Percentiles rank a stretch among this genome's conserved stretches.
phyloP scores from a whole-genome alignment of 2,329 filamentous ascomycete species.

The Verticillium dahliae region DNA sequence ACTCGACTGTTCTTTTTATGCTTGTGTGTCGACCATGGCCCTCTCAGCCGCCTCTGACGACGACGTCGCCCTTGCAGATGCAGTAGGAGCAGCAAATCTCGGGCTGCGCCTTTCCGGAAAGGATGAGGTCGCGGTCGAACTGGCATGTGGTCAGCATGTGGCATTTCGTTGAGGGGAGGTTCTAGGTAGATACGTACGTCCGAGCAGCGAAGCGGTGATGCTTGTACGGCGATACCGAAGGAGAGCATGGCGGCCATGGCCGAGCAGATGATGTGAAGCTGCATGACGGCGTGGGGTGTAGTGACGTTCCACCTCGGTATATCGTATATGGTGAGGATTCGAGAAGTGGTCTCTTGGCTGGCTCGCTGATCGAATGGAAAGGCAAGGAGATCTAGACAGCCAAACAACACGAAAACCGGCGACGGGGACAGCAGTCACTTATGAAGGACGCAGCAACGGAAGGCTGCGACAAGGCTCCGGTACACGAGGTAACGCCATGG shows the following conservation, averaged over 20 bases:
- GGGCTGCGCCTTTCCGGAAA: slow-evolving; percentile 38
- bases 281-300: slow-evolving; percentile 14
- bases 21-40: background rate
- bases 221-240: slow-evolving; percentile 17
- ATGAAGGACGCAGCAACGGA: background rate
- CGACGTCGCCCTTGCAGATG: slow-evolving; percentile 41
- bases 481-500: background rate
- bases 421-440: background rate
- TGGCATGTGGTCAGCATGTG: slow-evolving; percentile 12
- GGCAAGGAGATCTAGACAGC: too few species aligned
- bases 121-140: slow-evolving; percentile 34
- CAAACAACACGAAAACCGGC: too few species aligned
- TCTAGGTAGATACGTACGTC: slow-evolving; percentile 21
- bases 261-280: slow-evolving; percentile 15
- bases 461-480: background rate
- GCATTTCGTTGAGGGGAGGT: background rate
- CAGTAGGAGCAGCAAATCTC: slow-evolving; percentile 50
- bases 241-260: slow-evolving; percentile 12
- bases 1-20: too few species aligned
- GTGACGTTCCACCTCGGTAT: background rate
- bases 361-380: too few species aligned
- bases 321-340: too few species aligned
- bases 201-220: slow-evolving; percentile 30
- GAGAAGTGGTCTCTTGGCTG: too few species aligned
- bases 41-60: slow-evolving; percentile 34